These are phyloP conservation scores for Nothophoma quercina DNA, from an alignment of 2,329 filamentous ascomycete genomes.

Conservation along the genomic window DNA sequence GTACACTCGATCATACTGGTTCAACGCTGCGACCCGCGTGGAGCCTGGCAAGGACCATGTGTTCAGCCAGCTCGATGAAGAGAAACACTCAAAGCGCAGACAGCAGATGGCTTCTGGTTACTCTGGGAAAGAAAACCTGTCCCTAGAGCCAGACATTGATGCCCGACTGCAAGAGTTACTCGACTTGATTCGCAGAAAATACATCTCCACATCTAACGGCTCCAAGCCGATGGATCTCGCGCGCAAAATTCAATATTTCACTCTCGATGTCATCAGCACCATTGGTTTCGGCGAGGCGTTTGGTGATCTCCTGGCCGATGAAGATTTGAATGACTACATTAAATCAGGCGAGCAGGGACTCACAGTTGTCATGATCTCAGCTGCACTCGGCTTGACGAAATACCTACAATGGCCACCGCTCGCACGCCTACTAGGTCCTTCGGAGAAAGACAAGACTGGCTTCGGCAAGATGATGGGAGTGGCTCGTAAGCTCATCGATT, in stretches of 20 bases:
- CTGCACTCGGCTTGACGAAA: conserved; percentile 21
- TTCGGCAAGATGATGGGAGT: conserved; percentile 33
- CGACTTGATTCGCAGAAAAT: conserved; percentile 57
- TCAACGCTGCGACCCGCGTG: conserved; percentile 50
- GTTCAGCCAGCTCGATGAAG: conserved; percentile 58
- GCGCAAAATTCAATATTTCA: conserved; percentile 59
- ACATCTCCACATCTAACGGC: conserved; percentile 27
- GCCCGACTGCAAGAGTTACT: conserved; percentile 55
- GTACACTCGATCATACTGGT: conserved; percentile 48
- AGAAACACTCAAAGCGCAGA: conserved; percentile 50
- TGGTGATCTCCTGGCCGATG: conserved; percentile 58
- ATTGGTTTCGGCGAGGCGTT: conserved; percentile 61
- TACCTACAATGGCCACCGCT: conserved; percentile 29
- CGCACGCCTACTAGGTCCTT: conserved; percentile 30
- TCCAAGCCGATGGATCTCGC: conserved; percentile 53
- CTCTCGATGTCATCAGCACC: conserved; percentile 62
- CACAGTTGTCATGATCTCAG: conserved; percentile 2
- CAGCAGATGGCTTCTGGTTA: conserved; percentile 60
- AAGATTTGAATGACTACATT: conserved; percentile 55
- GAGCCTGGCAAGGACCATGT: conserved; percentile 60
- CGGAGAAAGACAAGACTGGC: conserved; percentile 42
- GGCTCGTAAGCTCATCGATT: conserved; percentile 27
- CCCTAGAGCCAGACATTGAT: conserved; percentile 59
- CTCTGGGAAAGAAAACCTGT: conserved; percentile 61
- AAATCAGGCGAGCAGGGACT: conserved; percentile 49